Conservation (phyloP, 495 filamentous ascomycete genomes). For the Penicillium coffeae region DNA sequence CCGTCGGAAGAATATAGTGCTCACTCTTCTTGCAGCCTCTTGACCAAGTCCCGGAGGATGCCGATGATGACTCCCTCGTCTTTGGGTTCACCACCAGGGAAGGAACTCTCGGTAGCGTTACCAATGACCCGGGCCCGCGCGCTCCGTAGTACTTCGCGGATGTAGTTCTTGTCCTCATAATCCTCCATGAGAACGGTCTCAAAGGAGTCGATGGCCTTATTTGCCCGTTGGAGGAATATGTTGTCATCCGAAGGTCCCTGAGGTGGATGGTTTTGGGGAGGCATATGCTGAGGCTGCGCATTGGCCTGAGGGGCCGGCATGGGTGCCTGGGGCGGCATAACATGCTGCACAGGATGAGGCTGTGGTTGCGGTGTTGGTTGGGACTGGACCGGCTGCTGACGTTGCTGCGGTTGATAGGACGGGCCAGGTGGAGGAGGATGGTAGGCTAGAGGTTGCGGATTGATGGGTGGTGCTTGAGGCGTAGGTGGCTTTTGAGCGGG, state of each 20-base stretch:
- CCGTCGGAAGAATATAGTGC: background rate
- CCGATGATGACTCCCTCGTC: conserved; percentile 46
- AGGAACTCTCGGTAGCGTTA: conserved; percentile 42
- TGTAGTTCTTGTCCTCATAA: conserved; percentile 50
- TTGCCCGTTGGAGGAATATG: conserved; percentile 45
- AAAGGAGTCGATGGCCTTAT: conserved; percentile 50
- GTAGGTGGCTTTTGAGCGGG: conserved; percentile 17
- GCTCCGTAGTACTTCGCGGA: conserved; percentile 47
- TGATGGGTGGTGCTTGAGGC: conserved; percentile 17
- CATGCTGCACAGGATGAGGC: conserved; percentile 17
- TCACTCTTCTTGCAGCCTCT: conserved; percentile 38
- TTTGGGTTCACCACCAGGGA: conserved; percentile 44
- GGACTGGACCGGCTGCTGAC: conserved; percentile 23
- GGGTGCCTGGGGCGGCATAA: conserved; percentile 19
- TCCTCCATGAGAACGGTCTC: conserved; percentile 47
- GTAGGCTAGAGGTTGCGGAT: conserved; percentile 18
- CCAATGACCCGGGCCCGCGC: conserved; percentile 44
- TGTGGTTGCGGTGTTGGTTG: conserved; percentile 22
- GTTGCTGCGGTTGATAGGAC: conserved; percentile 18
- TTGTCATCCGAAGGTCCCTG: conserved; percentile 45
- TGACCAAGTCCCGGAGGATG: conserved; percentile 40
- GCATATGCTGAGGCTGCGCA: conserved; percentile 25
- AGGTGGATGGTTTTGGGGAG: conserved; percentile 31
- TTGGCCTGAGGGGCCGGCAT: conserved; percentile 29
- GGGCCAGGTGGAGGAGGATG: conserved; percentile 17